These are phyloP conservation scores for Phytophthora quininea DNA, from an alignment of 352 stramenopile genomes.

Conservation along the genomic window DNA sequence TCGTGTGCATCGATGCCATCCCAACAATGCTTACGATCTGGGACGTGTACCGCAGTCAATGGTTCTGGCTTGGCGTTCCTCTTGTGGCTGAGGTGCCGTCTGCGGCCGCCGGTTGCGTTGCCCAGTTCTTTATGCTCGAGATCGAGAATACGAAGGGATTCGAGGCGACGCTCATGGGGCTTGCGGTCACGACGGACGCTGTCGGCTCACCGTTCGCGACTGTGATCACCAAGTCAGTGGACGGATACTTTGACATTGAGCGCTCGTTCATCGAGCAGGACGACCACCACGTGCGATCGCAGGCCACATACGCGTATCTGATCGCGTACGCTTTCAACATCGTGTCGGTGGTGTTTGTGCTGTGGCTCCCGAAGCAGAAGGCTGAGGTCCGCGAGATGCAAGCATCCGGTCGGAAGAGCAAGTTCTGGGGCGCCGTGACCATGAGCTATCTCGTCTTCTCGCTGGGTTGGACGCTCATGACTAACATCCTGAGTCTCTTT, in stretches of 20 bases:
- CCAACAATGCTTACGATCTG: conserved; percentile 63
- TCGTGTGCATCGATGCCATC: conserved; percentile 49
- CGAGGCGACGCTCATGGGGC: conserved; percentile 50
- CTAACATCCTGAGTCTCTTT: conserved; percentile 64
- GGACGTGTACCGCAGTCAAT: conserved; percentile 61
- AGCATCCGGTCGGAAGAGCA: conserved; percentile 39
- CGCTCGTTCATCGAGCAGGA: conserved; percentile 43
- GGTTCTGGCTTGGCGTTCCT: conserved; percentile 62
- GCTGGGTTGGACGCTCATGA: conserved; percentile 60
- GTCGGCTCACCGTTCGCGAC: conserved; percentile 52
- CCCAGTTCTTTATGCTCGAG: conserved; percentile 51
- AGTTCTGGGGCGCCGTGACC: conserved; percentile 37
- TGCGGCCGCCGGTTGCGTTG: no score
- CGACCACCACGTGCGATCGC: conserved; percentile 40
- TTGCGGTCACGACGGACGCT: conserved; percentile 40
- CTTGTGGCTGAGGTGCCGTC: conserved; percentile 44
- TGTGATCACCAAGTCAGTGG: conserved; percentile 57
- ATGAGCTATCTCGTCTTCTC: conserved; percentile 42
- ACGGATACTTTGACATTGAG: conserved; percentile 55
- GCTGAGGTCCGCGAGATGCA: conserved; percentile 44
- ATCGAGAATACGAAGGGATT: conserved; percentile 44
- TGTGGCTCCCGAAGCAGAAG: conserved; percentile 56
- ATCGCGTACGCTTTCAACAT: conserved; percentile 61
- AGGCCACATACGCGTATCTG: conserved; percentile 53
- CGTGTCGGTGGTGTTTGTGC: conserved; percentile 42